These are phyloP conservation scores for Fusarium nodosum DNA, from an alignment of 2,329 filamentous ascomycete species.

Conservation along the genomic window DNA sequence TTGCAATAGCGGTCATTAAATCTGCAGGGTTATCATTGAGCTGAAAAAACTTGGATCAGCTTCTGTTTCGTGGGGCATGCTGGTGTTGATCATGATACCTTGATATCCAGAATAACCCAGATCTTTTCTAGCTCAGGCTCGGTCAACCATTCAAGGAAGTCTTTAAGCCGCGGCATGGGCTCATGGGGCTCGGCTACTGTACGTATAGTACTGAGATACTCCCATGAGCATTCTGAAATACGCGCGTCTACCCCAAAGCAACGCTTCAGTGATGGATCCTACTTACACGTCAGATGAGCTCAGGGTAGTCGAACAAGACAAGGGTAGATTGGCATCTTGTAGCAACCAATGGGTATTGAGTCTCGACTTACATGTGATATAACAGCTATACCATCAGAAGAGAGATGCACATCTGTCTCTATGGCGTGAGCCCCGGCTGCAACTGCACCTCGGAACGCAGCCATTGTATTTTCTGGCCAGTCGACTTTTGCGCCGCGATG, in stretches of 20 bases:
- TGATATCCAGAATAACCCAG: conserved; percentile 91
- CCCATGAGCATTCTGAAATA: conserved; percentile 82
- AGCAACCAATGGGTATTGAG: neutral
- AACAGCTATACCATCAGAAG: conserved; percentile 85
- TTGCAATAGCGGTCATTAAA: conserved; percentile 77
- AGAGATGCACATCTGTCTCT: conserved; percentile 90
- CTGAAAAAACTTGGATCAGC: conserved; percentile 55
- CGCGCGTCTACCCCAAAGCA: conserved; percentile 83
- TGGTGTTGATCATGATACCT: conserved; percentile 63
- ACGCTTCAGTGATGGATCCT: conserved; percentile 82
- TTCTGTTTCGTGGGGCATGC: conserved; percentile 14
- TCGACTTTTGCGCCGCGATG: conserved; percentile 83
- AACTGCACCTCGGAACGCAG: conserved; percentile 80
- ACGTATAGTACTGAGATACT: conserved; percentile 75
- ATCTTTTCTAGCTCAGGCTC: conserved; percentile 74
- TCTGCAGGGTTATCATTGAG: conserved; percentile 77
- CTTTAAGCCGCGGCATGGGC: conserved; percentile 78
- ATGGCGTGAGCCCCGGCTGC: conserved; percentile 82
- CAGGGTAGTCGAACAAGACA: neutral
- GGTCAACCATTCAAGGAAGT: conserved; percentile 80
- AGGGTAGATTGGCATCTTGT: neutral
- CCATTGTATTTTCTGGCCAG: conserved; percentile 89
- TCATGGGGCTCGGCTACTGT: conserved; percentile 77
- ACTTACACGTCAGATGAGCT: conserved; percentile 21
- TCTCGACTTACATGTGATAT: conserved; percentile 76